Conservation (phyloP, 108 stramenopile species). For the Cylindrotheca fusiformis region DNA sequence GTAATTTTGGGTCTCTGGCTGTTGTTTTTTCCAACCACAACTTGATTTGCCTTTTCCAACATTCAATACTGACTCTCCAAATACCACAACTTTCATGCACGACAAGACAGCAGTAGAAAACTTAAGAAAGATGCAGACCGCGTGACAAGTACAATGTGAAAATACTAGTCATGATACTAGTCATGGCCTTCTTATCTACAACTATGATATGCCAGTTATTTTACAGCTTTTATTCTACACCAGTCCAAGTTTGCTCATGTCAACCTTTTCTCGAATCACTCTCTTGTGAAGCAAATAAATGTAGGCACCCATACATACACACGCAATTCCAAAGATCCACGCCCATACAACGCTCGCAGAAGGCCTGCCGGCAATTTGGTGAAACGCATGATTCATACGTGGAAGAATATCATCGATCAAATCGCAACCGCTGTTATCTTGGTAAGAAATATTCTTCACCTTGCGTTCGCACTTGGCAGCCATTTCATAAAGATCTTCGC, state of each 20-base stretch:
- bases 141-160: too few relatives aligned
- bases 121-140: too few relatives aligned
- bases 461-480: slow-evolving; percentile 66
- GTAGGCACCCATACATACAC: slow-evolving; percentile 42
- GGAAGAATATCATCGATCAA: slow-evolving; percentile 45
- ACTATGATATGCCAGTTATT: too few relatives aligned
- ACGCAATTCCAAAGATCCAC: slow-evolving; percentile 51
- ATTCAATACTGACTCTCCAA: too few relatives aligned
- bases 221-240: neutral
- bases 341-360: slow-evolving; percentile 14
- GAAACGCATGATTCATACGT: slow-evolving; percentile 19
- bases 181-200: too few relatives aligned
- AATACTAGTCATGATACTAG: too few relatives aligned
- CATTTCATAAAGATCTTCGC: slow-evolving; percentile 53
- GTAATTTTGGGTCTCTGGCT: too few relatives aligned
- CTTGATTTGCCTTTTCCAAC: too few relatives aligned
- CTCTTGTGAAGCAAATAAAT: slow-evolving; percentile 46
- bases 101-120: too few relatives aligned
- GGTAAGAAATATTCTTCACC: slow-evolving; percentile 39
- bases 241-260: slow-evolving; percentile 5
- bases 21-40: too few relatives aligned
- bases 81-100: too few relatives aligned
- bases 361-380: neutral
- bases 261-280: slow-evolving; percentile 13
- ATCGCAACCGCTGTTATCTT: slow-evolving; percentile 49